Evolutionary conservation across 208 protist species (phyloP).

Genomic region (Leptomonas seymouri): DNA sequence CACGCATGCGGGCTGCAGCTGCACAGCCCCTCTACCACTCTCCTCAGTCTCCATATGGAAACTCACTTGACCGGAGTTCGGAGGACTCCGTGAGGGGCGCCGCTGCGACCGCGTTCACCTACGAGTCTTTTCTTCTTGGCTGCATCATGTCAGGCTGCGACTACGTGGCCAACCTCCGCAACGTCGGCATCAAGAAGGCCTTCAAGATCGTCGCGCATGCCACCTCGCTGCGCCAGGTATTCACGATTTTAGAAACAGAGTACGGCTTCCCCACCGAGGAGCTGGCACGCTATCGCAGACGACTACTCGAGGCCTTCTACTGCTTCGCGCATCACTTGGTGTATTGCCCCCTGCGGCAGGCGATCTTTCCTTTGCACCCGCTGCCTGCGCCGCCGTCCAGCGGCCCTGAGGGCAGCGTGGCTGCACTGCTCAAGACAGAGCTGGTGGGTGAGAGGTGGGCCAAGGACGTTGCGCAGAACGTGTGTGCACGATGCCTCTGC

Average conservation of each 20-base stretch:
- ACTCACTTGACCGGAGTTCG: neutral
- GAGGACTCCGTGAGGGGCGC: neutral
- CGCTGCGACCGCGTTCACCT: slow-evolving; percentile 40
- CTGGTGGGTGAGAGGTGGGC: slow-evolving; percentile 54
- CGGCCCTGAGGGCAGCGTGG: neutral
- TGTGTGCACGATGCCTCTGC: slow-evolving; percentile 68
- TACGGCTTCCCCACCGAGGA: slow-evolving; percentile 66
- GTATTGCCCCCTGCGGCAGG: slow-evolving; percentile 67
- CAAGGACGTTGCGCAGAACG: slow-evolving; percentile 44
- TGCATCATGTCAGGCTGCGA: slow-evolving; percentile 98
- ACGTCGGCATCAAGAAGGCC: slow-evolving; percentile 95
- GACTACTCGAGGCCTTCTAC: slow-evolving; percentile 75
- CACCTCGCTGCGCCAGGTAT: slow-evolving; percentile 51
- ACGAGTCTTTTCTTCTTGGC: slow-evolving; percentile 90
- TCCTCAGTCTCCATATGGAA: neutral
- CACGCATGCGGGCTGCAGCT: slow-evolving; percentile 15
- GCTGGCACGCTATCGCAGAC: slow-evolving; percentile 56
- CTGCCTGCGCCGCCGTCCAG: slow-evolving; percentile 30
- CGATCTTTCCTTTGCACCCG: slow-evolving; percentile 50
- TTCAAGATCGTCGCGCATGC: slow-evolving; percentile 77
- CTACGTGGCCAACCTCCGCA: slow-evolving; percentile 92
- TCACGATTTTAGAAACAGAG: slow-evolving; percentile 42
- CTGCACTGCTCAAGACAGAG: slow-evolving; percentile 41
- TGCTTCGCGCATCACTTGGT: slow-evolving; percentile 92
- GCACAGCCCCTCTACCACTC: slow-evolving; percentile 11